These are phyloP conservation scores for Eucalyptus cloeziana DNA, from an alignment of 345 rosid genomes.

Conservation along the genomic window DNA sequence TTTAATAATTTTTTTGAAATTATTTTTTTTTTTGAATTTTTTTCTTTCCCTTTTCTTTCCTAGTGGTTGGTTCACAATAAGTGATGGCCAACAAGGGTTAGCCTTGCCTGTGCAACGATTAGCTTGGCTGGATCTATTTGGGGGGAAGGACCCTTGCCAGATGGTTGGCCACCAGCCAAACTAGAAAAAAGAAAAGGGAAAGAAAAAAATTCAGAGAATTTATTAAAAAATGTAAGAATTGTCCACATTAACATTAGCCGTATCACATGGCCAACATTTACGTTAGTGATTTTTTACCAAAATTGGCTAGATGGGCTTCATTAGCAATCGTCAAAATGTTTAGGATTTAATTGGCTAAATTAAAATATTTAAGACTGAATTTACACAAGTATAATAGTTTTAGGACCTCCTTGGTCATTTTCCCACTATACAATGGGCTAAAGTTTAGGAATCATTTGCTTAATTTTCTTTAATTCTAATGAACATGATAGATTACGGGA, in stretches of 20 bases:
- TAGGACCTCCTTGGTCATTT: not conserved
- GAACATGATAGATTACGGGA: not conserved
- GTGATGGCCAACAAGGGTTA: too few species aligned
- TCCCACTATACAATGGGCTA: not conserved
- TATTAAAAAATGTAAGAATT: too few species aligned
- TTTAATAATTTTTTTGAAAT: too few species aligned
- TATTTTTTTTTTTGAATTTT: too few species aligned
- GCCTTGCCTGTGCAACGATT: accelerated
- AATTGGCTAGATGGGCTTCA: not conserved
- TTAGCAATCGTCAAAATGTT: too few species aligned
- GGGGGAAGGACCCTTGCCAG: not conserved
- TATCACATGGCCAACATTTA: not conserved
- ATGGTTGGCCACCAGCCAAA: accelerated
- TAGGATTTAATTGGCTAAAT: not conserved
- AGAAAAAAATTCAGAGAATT: too few species aligned
- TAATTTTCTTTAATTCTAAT: not conserved
- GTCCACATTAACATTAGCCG: accelerated
- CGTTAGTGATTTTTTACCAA: not conserved
- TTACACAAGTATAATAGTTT: too few species aligned
- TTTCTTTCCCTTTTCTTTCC: too few species aligned
- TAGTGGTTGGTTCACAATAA: accelerated
- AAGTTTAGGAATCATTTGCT: not conserved
- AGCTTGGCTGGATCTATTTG: too few species aligned
- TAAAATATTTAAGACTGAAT: too few species aligned
- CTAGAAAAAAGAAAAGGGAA: not conserved